These are phyloP conservation scores for Ganoderma boninense DNA, from an alignment of 1,284 basidiomycete species.

Conservation along the genomic window DNA sequence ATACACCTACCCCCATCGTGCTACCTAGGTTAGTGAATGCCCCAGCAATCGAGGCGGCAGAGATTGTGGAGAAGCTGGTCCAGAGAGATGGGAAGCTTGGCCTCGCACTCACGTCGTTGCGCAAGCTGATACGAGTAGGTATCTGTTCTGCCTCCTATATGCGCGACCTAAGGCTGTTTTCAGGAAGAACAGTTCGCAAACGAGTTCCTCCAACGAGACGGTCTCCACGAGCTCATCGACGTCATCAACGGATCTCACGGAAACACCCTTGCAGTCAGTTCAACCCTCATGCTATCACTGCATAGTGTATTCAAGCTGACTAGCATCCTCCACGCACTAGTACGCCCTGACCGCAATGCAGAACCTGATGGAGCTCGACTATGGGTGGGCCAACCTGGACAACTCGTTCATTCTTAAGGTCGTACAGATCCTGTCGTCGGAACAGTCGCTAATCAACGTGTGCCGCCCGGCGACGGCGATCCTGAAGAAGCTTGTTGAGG, in stretches of 20 bases:
- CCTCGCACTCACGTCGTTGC: slow-evolving; percentile 81
- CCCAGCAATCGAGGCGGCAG: slow-evolving; percentile 82
- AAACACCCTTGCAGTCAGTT: slow-evolving; percentile 84
- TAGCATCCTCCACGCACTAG: slow-evolving; percentile 45
- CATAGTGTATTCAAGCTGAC: background rate
- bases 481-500: slow-evolving; percentile 87
- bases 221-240: slow-evolving; percentile 78
- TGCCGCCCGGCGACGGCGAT: slow-evolving; percentile 97
- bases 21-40: slow-evolving; percentile 76
- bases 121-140: slow-evolving; percentile 80
- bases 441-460: slow-evolving; percentile 88
- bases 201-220: slow-evolving; percentile 85
- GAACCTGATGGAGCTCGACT: slow-evolving; percentile 85
- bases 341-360: slow-evolving; percentile 88
- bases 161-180: background rate
- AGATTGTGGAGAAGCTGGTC: slow-evolving; percentile 79
- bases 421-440: slow-evolving; percentile 82
- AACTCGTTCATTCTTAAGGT: slow-evolving; percentile 79
- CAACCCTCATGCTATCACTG: background rate
- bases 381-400: slow-evolving; percentile 81
- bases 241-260: slow-evolving; percentile 77
- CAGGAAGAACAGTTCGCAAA: slow-evolving; percentile 90
- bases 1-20: slow-evolving; percentile 18
- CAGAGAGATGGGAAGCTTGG: slow-evolving; percentile 71
- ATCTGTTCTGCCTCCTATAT: background rate